Conservation (phyloP, 148 eudicot species). For the Fagopyrum esculentum region DNA sequence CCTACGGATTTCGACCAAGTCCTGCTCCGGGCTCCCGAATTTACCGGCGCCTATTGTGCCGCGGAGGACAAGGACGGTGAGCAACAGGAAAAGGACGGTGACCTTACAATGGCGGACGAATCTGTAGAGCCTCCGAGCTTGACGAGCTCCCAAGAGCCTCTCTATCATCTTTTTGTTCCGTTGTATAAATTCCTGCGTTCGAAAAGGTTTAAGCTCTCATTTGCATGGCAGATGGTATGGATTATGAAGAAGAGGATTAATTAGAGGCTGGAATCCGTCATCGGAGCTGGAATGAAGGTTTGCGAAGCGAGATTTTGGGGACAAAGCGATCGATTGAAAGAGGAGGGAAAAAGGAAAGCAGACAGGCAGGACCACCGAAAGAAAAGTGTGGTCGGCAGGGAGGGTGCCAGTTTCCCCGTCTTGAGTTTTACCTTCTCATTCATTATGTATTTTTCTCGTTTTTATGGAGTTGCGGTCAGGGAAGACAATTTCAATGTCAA, state of each 20-base stretch:
- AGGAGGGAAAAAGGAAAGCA: not conserved
- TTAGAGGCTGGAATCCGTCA: not conserved
- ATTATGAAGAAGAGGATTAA: not conserved
- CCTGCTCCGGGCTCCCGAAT: constrained; percentile 68
- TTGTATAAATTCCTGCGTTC: not conserved
- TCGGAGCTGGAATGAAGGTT: not conserved
- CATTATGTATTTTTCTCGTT: too few relatives aligned
- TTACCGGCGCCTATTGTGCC: constrained; percentile 65
- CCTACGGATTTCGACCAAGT: constrained; percentile 47
- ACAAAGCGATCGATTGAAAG: not conserved
- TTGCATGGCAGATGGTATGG: not conserved
- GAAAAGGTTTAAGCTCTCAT: not conserved
- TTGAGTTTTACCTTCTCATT: too few relatives aligned
- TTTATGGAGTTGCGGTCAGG: too few relatives aligned
- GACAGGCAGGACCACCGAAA: not conserved
- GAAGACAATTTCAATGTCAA: too few relatives aligned
- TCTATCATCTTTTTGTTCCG: constrained; percentile 20
- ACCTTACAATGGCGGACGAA: constrained; percentile 39
- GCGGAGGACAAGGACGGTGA: constrained; percentile 55
- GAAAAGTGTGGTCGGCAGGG: not conserved
- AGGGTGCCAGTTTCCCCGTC: not conserved
- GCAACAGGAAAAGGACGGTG: constrained; percentile 41
- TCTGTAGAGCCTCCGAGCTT: constrained; percentile 20
- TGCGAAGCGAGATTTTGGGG: not conserved
- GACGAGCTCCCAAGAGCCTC: constrained; percentile 25